phyloP scores from a whole-genome alignment of 202 grass and related monocot species.

The Digitaria exilis region DNA sequence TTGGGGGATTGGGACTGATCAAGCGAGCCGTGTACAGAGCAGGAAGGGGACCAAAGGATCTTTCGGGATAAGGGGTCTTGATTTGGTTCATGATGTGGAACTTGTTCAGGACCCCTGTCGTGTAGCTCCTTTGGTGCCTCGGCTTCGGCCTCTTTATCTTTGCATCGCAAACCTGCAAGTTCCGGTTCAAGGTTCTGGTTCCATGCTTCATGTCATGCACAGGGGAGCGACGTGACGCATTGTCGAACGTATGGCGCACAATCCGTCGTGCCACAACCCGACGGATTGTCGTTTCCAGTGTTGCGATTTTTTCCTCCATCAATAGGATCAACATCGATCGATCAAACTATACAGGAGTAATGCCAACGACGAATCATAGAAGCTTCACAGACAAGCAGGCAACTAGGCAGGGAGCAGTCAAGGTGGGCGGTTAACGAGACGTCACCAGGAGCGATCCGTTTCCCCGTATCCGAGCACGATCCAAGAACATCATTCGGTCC shows the following conservation, averaged over 20 bases:
- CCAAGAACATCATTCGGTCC: background rate
- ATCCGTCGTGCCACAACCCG: background rate
- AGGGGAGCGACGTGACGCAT: conserved; percentile 16
- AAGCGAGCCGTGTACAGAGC: background rate
- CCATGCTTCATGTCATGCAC: background rate
- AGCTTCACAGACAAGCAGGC: background rate
- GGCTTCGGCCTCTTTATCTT: conserved; percentile 3
- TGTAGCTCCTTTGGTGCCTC: background rate
- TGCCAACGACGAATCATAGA: background rate
- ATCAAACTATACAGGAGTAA: background rate
- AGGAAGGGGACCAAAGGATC: conserved; percentile 54
- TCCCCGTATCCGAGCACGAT: conserved; percentile 3
- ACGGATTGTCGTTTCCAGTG: conserved; percentile 3
- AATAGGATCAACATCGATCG: background rate
- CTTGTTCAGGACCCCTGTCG: conserved; percentile 4
- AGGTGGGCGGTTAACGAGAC: background rate
- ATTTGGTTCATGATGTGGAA: conserved; percentile 57
- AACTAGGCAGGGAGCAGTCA: conserved; percentile 10
- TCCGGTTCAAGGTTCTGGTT: background rate
- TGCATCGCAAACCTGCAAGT: background rate
- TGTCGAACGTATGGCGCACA: background rate
- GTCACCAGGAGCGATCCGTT: conserved; percentile 6
- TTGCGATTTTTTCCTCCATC: too few species aligned
- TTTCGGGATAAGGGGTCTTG: conserved; percentile 52
- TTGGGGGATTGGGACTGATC: background rate